These are phyloP conservation scores for Zasmidium citrigriseum DNA, from an alignment of 2,329 filamentous ascomycete species.

Conservation along the genomic window DNA sequence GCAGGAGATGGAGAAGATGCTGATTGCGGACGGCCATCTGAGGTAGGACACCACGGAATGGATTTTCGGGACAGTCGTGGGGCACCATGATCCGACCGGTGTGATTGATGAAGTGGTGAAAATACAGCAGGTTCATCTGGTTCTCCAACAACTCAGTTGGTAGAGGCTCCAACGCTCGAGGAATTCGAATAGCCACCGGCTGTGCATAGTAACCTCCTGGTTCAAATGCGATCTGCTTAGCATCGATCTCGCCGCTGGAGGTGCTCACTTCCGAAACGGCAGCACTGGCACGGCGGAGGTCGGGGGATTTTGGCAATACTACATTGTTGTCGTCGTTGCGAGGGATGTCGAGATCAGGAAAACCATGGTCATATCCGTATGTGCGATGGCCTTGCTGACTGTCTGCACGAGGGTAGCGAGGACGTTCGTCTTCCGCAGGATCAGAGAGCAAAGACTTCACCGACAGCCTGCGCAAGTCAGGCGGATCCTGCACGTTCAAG, in stretches of 20 bases:
- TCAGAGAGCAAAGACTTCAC: conserved; percentile 66
- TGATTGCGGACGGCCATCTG: conserved; percentile 69
- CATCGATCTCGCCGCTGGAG: conserved; percentile 28
- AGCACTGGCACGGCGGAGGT: conserved; percentile 33
- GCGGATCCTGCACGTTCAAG: conserved; percentile 35
- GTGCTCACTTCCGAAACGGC: conserved; percentile 31
- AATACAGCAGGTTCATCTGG: conserved; percentile 78
- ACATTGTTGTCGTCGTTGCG: conserved; percentile 71
- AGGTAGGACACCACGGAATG: conserved; percentile 62
- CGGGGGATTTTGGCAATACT: conserved; percentile 46
- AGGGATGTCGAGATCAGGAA: conserved; percentile 68
- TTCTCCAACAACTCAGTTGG: conserved; percentile 64
- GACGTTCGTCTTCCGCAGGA: conserved; percentile 41
- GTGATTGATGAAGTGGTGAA: conserved; percentile 75
- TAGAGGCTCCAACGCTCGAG: conserved; percentile 57
- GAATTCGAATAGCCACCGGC: conserved; percentile 66
- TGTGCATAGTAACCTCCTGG: conserved; percentile 69
- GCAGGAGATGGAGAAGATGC: conserved; percentile 72
- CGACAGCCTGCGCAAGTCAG: conserved; percentile 58
- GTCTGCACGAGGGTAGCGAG: conserved; percentile 13
- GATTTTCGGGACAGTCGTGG: conserved; percentile 63
- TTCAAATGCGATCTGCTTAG: conserved; percentile 53
- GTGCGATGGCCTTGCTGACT: conserved; percentile 36
- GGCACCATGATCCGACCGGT: conserved; percentile 68
- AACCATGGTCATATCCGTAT: conserved; percentile 72